Base-by-base conservation (phyloP, 441 rosid species). In the Populus trichocarpa region DNA sequence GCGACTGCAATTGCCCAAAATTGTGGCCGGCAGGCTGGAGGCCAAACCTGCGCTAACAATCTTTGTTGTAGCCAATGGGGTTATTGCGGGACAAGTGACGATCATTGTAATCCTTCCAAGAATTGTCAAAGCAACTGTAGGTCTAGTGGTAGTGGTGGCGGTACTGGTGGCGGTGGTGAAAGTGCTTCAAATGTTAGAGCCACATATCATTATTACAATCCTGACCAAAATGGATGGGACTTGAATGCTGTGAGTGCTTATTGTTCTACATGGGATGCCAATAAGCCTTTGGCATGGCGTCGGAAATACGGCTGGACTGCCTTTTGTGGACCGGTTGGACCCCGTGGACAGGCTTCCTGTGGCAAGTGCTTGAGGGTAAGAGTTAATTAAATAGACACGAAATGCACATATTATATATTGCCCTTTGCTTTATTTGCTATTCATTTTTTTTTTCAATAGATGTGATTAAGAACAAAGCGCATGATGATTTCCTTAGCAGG, bases 51-150 rank as follows among this genome's bases (percentile, higher is more conserved):
- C 63, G 74, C 84, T 38, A 81, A 81, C 8, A 84, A 84, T 80
- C 81, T 81, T 2, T 89, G 91, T 42, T 89, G 91, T 42, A 89
- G 89, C 84, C 90, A 84, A 13, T 84, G 61, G 14, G 91, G 91
- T 2, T 87, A 71, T 28, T 87, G 91, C 70, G 91, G 91, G 38
- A 75, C 87, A 11, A 87, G 84, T 12, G 86, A 84, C 22, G 89
- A 87, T 6, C 82, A 85, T 26, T 89, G 91, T 68, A 84, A 83
- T 0, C 89, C 86, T 38, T 79, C 70, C 35, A 78, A 84, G 18
- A 77, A 74, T 7, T 87, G 89, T 69, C 88, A 89, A 61, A 88
- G 88, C 70, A 81, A 79, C 40, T 69, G 84, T 38, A 81, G 36
- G 16, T 64, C 75, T 4, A 28, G 70, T 5, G 46, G 46, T 14